Percentiles rank a stretch among this genome's conserved stretches.
These are phyloP conservation scores for Salix dunnii DNA, from an alignment of 345 rosid genomes.

Conservation along the genomic window DNA sequence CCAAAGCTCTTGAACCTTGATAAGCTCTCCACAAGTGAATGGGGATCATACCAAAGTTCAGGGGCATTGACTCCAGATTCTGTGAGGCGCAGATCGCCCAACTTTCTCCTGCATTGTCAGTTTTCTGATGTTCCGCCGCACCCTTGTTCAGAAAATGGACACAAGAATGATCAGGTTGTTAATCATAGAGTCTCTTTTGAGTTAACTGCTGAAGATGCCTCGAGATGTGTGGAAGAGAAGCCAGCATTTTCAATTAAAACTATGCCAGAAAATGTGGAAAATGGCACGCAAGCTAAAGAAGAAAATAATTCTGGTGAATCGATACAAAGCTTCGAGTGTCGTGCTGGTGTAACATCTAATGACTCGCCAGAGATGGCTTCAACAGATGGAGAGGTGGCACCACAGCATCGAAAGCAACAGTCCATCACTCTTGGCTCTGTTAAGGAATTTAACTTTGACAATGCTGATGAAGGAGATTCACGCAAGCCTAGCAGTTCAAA, in stretches of 20 bases:
- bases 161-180: conserved; percentile 25
- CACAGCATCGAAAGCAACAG: conserved; percentile 39
- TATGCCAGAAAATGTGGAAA: conserved; percentile 16
- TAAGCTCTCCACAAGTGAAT: conserved; percentile 33
- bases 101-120: conserved; percentile 31
- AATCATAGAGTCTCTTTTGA: conserved; percentile 58
- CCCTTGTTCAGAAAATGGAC: conserved; percentile 16
- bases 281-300: conserved; percentile 22
- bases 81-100: conserved; percentile 34
- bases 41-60: conserved; percentile 44
- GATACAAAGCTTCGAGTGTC: conserved; percentile 13
- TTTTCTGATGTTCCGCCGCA: conserved; percentile 26
- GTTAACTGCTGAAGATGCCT: conserved; percentile 44
- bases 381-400: conserved; percentile 22
- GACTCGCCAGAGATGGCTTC: conserved; percentile 30
- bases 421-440: conserved; percentile 52
- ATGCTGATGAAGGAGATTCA: conserved; percentile 47
- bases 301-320: conserved; percentile 21
- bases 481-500: conserved; percentile 32
- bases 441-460: conserved; percentile 70
- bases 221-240: conserved; percentile 44
- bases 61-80: conserved; percentile 56
- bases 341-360: conserved; percentile 35
- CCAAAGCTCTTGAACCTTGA: conserved; percentile 65
- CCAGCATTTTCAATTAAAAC: conserved; percentile 41